These are phyloP conservation scores for Pseudogymnoascus sp. DNA, from an alignment of 2,329 filamentous ascomycete genomes.

Conservation along the genomic window DNA sequence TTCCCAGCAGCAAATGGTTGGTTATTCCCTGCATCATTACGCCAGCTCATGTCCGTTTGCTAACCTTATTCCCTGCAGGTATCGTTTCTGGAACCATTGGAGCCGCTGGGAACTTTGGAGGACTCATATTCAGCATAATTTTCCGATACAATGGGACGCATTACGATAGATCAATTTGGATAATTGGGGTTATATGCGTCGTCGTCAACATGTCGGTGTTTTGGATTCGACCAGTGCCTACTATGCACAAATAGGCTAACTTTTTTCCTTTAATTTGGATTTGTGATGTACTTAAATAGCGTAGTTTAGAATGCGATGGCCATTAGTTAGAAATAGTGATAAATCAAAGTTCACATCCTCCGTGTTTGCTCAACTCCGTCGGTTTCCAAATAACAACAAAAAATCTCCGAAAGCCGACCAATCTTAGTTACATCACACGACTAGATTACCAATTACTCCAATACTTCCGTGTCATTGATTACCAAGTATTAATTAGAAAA, in stretches of 20 bases:
- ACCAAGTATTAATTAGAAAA: too few species aligned
- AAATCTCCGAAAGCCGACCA: not conserved
- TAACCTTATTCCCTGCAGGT: slow-evolving; percentile 47
- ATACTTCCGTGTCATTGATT: too few species aligned
- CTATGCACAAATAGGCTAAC: not conserved
- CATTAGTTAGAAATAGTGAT: not conserved
- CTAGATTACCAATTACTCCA: not conserved
- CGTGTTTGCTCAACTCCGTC: not conserved
- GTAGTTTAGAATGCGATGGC: not conserved
- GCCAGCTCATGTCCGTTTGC: slow-evolving; percentile 36
- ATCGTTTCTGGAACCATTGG: slow-evolving; percentile 65
- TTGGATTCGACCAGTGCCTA: slow-evolving; percentile 51
- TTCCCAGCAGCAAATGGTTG: slow-evolving; percentile 41
- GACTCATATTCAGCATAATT: slow-evolving; percentile 71
- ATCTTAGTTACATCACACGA: not conserved
- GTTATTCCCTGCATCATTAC: not conserved
- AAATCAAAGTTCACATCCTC: not conserved
- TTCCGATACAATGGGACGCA: slow-evolving; percentile 64
- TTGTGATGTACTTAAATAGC: not conserved
- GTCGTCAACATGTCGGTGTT: slow-evolving; percentile 54
- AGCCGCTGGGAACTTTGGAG: slow-evolving; percentile 72
- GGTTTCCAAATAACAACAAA: not conserved
- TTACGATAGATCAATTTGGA: slow-evolving; percentile 65
- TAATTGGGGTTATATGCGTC: slow-evolving; percentile 68
- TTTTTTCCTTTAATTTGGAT: not conserved